Percentiles rank a stretch among this genome's conserved stretches.
Conservation (phyloP, 2,329 filamentous ascomycete genomes). For the Rutstroemia sp. region DNA sequence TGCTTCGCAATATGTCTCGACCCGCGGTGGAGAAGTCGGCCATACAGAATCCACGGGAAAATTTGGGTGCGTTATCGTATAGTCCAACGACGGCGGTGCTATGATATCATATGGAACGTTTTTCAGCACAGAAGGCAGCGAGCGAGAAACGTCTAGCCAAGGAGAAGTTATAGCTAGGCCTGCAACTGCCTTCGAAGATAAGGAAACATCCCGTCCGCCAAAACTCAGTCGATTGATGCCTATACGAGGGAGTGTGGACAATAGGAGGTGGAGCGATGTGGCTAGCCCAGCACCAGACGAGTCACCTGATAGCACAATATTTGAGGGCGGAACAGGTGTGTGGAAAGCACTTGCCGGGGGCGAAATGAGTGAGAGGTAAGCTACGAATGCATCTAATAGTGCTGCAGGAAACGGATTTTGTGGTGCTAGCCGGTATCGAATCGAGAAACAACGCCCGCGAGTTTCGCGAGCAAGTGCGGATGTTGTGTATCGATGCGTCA, state of each 20-base stretch:
- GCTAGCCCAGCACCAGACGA: slow-evolving; percentile 65
- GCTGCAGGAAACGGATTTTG: slow-evolving; percentile 69
- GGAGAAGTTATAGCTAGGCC: slow-evolving; percentile 56
- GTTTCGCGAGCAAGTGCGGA: slow-evolving; percentile 58
- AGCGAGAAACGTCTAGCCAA: slow-evolving; percentile 65
- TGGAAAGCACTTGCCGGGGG: slow-evolving; percentile 63
- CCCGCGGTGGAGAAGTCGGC: slow-evolving; percentile 48
- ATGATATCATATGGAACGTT: slow-evolving; percentile 59
- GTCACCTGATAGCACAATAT: slow-evolving; percentile 69
- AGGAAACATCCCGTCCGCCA: slow-evolving; percentile 42
- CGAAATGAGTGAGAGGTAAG: slow-evolving; percentile 61
- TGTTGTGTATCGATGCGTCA: slow-evolving; percentile 52
- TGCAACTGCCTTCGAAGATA: slow-evolving; percentile 58
- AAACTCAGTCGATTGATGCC: slow-evolving; percentile 43
- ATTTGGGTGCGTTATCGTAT: slow-evolving; percentile 25
- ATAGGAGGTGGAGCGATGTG: slow-evolving; percentile 58
- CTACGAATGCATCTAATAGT: slow-evolving; percentile 63
- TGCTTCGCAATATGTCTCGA: slow-evolving; percentile 48
- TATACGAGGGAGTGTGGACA: slow-evolving; percentile 53
- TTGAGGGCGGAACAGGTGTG: slow-evolving; percentile 51
- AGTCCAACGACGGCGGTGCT: slow-evolving; percentile 37
- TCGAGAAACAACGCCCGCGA: slow-evolving; percentile 54
- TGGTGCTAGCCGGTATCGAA: slow-evolving; percentile 69
- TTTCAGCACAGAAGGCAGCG: slow-evolving; percentile 45
- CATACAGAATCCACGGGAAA: slow-evolving; percentile 46